Percentiles rank a stretch among this genome's conserved stretches.
phyloP scores from a whole-genome alignment of 129 eudicot genomes.

The Silybum marianum region DNA sequence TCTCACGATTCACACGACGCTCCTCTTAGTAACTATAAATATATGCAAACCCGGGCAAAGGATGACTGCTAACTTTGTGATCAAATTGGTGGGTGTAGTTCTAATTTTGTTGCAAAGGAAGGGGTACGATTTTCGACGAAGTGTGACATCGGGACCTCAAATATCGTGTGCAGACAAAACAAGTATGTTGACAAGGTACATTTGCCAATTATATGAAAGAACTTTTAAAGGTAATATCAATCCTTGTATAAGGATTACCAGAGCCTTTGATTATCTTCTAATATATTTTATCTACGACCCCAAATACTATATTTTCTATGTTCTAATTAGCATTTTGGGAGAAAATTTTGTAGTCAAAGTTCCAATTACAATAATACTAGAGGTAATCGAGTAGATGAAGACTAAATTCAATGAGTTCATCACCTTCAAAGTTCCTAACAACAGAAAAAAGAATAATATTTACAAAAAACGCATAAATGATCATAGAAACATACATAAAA shows the following conservation, averaged over 20 bases:
- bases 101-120: conserved; percentile 60
- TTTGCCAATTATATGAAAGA: neutral
- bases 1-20: no score
- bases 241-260: no score
- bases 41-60: neutral
- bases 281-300: neutral
- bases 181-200: conserved; percentile 49
- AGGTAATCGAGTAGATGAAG: neutral
- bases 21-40: no score
- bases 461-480: neutral
- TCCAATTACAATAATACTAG: conserved; percentile 4
- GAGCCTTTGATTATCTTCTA: neutral
- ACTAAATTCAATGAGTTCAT: conserved; percentile 5
- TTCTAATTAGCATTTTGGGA: neutral
- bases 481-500: neutral
- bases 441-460: neutral
- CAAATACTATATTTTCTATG: neutral
- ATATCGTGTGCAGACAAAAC: conserved; percentile 52
- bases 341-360: conserved; percentile 2
- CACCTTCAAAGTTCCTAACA: conserved; percentile 4
- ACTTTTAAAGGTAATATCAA: no score
- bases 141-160: conserved; percentile 64
- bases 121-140: conserved; percentile 59
- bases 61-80: neutral
- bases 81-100: conserved; percentile 35